Base-by-base conservation (phyloP, 2,329 filamentous ascomycete species). In the Colletotrichum lini region DNA sequence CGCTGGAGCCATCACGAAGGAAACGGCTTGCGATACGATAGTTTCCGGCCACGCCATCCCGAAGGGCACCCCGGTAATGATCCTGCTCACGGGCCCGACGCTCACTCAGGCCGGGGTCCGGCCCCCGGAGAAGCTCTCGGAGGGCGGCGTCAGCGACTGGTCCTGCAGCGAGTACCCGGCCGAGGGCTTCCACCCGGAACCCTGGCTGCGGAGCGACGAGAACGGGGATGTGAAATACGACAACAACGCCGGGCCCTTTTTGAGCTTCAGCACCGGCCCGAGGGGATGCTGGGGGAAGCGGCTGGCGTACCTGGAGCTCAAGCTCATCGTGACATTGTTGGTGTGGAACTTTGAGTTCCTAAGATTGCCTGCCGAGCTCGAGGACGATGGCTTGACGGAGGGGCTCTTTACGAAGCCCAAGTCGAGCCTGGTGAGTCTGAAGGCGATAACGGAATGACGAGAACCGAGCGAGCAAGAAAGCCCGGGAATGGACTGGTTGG, bases 1-100 rank as follows among this genome's bases (percentile, higher is more conserved):
- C 8, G 73, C 74, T 21, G 59, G 44, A 5, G 67, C 73, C 18
- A 62, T 38, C 45, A 50, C 35, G 23, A 49, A 49, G 26, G 42
- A 35, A 35, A 49, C 58, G 7, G 23, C n/a, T 18, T 23, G 42
- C n/a, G 58, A 61, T 12, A 61, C 44, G 6, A 47, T 26, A 13
- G 16, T 61, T 13, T 16, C 49, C 1, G 44, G 58, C 26, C 26
- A 38, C 18, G 4, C n/a, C 44, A 35, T 61, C 9, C 44, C 44
- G 9, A 61, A 61, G 26, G 58, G 44, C 44, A 61, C 58, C 2
- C 21, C 42, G 6, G 13, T 61, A 4, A 50, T 49, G 58, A 47
- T 61, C 1, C 23, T 61, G 7, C 30, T 49, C 18, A 40, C 44
- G 5, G 58, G 58, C 3, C 52, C 52, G 23, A 30, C 23, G 9